Percentiles rank a stretch among this genome's conserved stretches.
phyloP scores from a whole-genome alignment of 768 basidiomycete species.

The Lactarius psammicola region DNA sequence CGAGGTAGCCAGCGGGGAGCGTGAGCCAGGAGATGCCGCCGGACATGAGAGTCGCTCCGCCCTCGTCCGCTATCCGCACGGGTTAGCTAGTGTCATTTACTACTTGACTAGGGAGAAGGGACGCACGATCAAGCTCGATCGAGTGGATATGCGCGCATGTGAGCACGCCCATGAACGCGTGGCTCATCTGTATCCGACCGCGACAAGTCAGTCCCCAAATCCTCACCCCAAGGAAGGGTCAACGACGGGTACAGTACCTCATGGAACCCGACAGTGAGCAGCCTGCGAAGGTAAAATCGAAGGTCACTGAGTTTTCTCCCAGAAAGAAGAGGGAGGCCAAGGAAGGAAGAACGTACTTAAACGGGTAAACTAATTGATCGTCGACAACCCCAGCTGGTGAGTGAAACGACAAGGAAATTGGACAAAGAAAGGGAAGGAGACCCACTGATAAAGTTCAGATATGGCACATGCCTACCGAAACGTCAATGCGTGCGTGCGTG shows the following conservation, averaged over 20 bases:
- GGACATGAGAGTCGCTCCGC: conserved; percentile 82
- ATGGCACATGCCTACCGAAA: conserved; percentile 67
- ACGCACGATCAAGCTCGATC: conserved; percentile 83
- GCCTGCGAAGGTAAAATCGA: conserved; percentile 38
- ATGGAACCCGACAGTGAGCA: conserved; percentile 87
- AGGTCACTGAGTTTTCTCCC: neutral
- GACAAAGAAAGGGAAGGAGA: conserved; percentile 20
- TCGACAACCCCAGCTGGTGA: neutral
- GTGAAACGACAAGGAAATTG: neutral
- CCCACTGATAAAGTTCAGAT: conserved; percentile 71
- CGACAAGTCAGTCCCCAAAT: neutral
- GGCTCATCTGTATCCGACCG: conserved; percentile 65
- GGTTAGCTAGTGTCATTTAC: neutral
- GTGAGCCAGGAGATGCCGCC: conserved; percentile 83
- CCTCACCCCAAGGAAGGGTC: neutral
- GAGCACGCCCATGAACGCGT: conserved; percentile 74
- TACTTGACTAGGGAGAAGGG: neutral
- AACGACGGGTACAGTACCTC: conserved; percentile 48
- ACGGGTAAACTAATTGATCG: conserved; percentile 68
- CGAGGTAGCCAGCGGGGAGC: conserved; percentile 82
- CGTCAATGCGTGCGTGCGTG: neutral
- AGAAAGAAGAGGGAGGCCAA: neutral
- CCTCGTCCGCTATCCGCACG: conserved; percentile 67
- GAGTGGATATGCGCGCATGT: conserved; percentile 87
- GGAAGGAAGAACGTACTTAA: conserved; percentile 81